Conservation (phyloP, 352 stramenopile species). For the Phytophthora rubi region DNA sequence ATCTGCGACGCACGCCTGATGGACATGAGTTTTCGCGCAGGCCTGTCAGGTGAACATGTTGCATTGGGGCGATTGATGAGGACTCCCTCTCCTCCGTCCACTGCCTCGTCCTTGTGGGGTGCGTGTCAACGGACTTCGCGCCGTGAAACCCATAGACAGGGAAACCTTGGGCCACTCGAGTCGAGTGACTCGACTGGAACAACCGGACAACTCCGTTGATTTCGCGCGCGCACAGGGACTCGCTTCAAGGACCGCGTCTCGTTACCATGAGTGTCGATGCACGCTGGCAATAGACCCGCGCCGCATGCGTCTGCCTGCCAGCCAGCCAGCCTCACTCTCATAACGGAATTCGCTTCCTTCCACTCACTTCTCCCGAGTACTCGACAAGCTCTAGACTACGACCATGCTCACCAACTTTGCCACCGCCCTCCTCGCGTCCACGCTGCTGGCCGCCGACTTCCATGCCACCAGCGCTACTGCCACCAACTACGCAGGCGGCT, state of each 20-base stretch:
- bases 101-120: conserved; percentile 21
- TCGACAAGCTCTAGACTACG: background rate
- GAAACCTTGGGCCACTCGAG: conserved; percentile 4
- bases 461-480: conserved; percentile 22
- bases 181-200: background rate
- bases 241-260: conserved; percentile 20
- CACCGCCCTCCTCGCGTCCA: conserved; percentile 22
- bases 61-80: conserved; percentile 20
- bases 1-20: conserved; percentile 1
- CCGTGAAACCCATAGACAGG: conserved; percentile 16
- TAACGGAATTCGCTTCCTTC: conserved; percentile 24
- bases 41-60: background rate
- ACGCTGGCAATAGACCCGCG: conserved; percentile 16
- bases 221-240: conserved; percentile 8
- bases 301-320: background rate
- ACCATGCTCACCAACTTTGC: conserved; percentile 26
- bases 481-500: conserved; percentile 64
- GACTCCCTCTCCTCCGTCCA: conserved; percentile 9
- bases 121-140: conserved; percentile 18
- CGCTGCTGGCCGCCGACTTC: conserved; percentile 29
- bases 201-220: conserved; percentile 24
- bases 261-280: conserved; percentile 10
- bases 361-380: conserved; percentile 22
- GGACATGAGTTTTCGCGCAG: conserved; percentile 13
- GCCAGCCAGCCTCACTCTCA: background rate